Base-by-base conservation (phyloP, 129 eudicot species). In the Flaveria robusta region DNA sequence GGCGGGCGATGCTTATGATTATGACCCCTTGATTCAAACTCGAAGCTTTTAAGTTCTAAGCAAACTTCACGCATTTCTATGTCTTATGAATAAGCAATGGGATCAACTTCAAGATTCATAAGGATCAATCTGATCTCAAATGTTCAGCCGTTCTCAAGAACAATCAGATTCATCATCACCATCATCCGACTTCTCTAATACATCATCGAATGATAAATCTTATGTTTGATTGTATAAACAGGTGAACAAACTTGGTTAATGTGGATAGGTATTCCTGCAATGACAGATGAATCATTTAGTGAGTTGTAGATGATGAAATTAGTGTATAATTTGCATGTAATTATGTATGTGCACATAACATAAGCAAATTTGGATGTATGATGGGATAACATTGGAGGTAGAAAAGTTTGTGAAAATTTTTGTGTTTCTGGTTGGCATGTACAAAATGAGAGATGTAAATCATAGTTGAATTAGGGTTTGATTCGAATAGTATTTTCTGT, bases 1-100 rank as follows among this genome's bases (percentile, higher is more conserved):
- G 78, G 90, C 93, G 60, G 93, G 93, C 39, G 93, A 88, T 41
- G 83, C 83, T n/a, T 88, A 83, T 75, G 93, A 88, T 79, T 86
- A 88, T 71, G 94, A 88, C 66, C 90, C 94, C 15, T n/a, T 85
- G 82, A 66, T 78, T 71, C 79, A 77, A 55, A 83, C 82, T n/a
- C 69, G 79, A 79, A 83, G 83, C 83, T 79, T 31, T 51, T 86
- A 74, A 74, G 20, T 73, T 23, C 39, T 81, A 82, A 81, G 19
- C 20, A n/a, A 54, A n/a, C 68, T 72, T 23, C 18, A 50, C 46
- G 51, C 29, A 42, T 65, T 63, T 79, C 67, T 50, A 56, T 23
- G 65, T 79, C 26, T 72, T 72, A 72, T 64, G 46, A 79, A 79
- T 79, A 77, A 77, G 81, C 37, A 63, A 71, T 7, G 68, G 37